Percentiles rank a stretch among this genome's conserved stretches.
Conservation (phyloP, 108 stramenopile species). For the Aurantiochytrium sp. region DNA sequence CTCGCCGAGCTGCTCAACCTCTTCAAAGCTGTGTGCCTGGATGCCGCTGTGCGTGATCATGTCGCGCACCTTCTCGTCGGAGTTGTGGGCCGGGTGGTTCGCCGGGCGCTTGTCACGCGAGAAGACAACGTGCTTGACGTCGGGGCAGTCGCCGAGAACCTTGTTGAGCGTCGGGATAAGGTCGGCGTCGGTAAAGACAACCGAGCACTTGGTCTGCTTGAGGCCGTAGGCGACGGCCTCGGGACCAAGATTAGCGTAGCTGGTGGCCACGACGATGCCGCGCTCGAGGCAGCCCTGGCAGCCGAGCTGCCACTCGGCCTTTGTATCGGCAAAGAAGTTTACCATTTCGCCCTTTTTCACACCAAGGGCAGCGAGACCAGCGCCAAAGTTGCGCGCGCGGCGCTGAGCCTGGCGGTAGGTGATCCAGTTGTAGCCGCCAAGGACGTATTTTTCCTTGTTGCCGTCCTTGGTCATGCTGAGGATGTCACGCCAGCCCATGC, state of each 20-base stretch:
- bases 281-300: constrained; percentile 69
- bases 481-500: constrained; percentile 15
- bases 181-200: constrained; percentile 71
- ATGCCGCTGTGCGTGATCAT: not conserved
- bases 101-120: not conserved
- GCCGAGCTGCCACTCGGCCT: constrained; percentile 77
- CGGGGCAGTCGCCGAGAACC: constrained; percentile 24
- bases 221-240: constrained; percentile 77
- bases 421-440: constrained; percentile 4
- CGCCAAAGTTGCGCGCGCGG: not conserved
- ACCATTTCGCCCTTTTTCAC: not conserved
- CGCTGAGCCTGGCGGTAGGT: not conserved
- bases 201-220: constrained; percentile 63
- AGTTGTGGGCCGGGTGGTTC: not conserved
- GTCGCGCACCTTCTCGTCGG: not conserved
- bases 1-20: not conserved
- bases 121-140: not conserved
- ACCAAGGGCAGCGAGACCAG: not conserved
- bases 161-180: constrained; percentile 44
- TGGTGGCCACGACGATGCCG: constrained; percentile 68
- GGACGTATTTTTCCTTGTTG: constrained; percentile 2
- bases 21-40: not conserved
- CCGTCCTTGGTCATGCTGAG: not conserved
- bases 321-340: constrained; percentile 74
- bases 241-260: constrained; percentile 81